Base-by-base conservation (phyloP, 768 basidiomycete genomes). In the Psilocybe sp. region DNA sequence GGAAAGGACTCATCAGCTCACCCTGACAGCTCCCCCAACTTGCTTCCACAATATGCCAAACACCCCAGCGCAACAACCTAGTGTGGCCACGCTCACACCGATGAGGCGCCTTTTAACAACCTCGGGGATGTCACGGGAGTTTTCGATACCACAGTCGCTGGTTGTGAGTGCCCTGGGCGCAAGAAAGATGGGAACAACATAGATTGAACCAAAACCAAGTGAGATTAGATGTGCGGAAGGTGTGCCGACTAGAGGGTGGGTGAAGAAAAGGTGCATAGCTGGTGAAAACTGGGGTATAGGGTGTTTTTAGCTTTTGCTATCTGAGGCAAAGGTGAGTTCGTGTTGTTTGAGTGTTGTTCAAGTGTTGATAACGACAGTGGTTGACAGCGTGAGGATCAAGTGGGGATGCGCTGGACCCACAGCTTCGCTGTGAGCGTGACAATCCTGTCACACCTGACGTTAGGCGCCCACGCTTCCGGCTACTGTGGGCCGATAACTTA, bases 101-200 rank as follows among this genome's bases (percentile, higher is more conserved):
- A 74, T 60, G 46, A 97, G 68, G 16, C 96, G 76, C 5, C 88
- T 85, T 14, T 77, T 75, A 52, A 98, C 93, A 4, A 96, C 89
- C 35, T 78, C 78, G 1, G 93, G 86, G 60, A 96, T 87, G 63
- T 98, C 87, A 53, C 95, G 77, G 80, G 47, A 53, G 9, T 46
- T 50, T 8, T 50, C 46, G 23, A 44, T 39, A 12, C 32, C 35
- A 14, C 42, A 28, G 1, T 19, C 19, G 9, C 43, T 43, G 9
- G 73, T 75, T 23, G 85, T 71, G 38, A 87, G 77, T 10, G 82
- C 74, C 54, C 77, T 72, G 62, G 82, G 87, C 32, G 77, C 84
- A 50, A 91, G 59, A 68, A 96, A 96, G 36, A 96, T 74, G 5
- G 87, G 88, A 11, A 87, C 89, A 45, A 97, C 92, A 59, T 95